A percentile compares a stretch with the other conserved stretches of the same genome.
Conservation (phyloP, 345 rosid genomes). For the Gossypium turneri region DNA sequence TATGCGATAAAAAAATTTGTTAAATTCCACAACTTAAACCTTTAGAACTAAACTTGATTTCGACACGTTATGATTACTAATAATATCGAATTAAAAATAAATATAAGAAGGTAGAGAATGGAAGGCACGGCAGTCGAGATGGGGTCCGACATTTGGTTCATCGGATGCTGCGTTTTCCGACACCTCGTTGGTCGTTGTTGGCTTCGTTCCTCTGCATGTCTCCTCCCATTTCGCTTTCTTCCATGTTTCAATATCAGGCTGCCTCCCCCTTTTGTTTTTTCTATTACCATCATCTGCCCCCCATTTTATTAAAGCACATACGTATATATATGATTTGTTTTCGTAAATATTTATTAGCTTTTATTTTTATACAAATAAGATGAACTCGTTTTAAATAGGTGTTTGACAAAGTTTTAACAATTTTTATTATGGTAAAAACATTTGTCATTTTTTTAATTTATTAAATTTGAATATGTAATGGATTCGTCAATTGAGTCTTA, state of each 20-base stretch:
- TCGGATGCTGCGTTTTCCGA: constrained; percentile 20
- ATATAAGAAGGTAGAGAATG: neutral
- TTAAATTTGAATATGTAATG: no score
- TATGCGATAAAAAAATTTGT: no score
- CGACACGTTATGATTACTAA: neutral
- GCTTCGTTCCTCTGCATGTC: constrained; percentile 16
- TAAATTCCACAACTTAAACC: no score
- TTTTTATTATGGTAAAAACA: no score
- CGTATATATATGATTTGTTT: no score
- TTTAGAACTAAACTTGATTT: neutral
- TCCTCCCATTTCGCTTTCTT: constrained; percentile 1
- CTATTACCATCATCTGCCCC: neutral
- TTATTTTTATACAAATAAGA: no score
- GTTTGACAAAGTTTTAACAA: no score
- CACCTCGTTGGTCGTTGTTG: constrained; percentile 21
- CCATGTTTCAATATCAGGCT: neutral
- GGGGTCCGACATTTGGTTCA: constrained; percentile 18
- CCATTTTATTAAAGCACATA: neutral
- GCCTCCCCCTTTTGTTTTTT: neutral
- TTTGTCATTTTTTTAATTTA: no score
- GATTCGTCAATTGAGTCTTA: rapidly evolving
- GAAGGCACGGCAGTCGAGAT: constrained; percentile 14
- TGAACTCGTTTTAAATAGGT: rapidly evolving
- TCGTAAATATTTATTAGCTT: no score
- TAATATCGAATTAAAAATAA: no score